phyloP scores from a whole-genome alignment of 257 asterid genomes.

The Salvia miltiorrhiza region DNA sequence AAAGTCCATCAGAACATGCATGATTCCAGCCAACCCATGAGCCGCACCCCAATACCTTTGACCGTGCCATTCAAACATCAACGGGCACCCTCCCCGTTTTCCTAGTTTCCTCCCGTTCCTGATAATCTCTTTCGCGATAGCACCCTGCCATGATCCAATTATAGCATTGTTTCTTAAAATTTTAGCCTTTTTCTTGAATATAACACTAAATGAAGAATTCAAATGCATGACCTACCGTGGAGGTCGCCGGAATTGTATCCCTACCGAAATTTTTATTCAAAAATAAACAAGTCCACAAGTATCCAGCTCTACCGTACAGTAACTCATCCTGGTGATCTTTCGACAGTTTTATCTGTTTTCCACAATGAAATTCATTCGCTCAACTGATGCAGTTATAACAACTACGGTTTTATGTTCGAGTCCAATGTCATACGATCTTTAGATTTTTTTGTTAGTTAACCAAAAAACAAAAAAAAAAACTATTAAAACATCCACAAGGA shows the following conservation, averaged over 20 bases:
- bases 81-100: constrained; percentile 40
- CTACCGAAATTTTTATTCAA: constrained; percentile 55
- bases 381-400: neutral
- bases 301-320: constrained; percentile 72
- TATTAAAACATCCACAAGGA: neutral
- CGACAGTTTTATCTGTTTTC: constrained; percentile 48
- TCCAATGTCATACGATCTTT: no score
- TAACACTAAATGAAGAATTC: neutral
- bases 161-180: neutral
- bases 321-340: constrained; percentile 64
- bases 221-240: constrained; percentile 29
- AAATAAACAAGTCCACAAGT: constrained; percentile 61
- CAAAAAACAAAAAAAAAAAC: no score
- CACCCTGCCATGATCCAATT: constrained; percentile 30
- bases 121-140: constrained; percentile 45
- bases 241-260: constrained; percentile 46
- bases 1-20: constrained; percentile 53
- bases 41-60: constrained; percentile 83
- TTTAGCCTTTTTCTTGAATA: neutral
- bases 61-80: constrained; percentile 72
- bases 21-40: constrained; percentile 81
- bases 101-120: constrained; percentile 53
- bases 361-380: constrained; percentile 4
- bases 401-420: neutral
- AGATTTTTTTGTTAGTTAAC: no score